Evolutionary conservation across 2,329 filamentous ascomycete species (phyloP), one percentile per base, ranked within the genome.

Genomic region (Fusarium neocosmosporiellum): DNA sequence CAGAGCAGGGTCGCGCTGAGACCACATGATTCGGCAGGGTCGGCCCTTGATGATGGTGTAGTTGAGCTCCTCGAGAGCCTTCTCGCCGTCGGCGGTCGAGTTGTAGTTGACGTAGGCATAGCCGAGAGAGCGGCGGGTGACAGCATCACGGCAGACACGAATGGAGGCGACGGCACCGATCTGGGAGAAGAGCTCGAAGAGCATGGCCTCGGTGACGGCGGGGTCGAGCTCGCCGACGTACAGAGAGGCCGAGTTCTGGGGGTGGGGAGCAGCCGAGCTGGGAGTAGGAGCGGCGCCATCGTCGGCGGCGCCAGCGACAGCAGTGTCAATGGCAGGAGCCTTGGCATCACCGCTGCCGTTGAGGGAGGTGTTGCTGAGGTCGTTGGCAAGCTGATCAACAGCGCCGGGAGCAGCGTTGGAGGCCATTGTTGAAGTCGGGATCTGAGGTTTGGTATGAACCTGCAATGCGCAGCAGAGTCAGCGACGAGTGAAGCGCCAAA

Each of bases 71-170:
- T 99, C 96, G 71, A 99, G 92, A 80, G 96, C 96, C 86, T 97
- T 97, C 89, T 99, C 96, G 80, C 96, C 96, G 83, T 99, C 96
- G 72, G 91, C 85, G 72, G 95, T 97, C 84, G 94, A 96, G 89
- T 98, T 99, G 91, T 98, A 99, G 91, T 99, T 99, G 86, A 99
- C 96, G 85, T 99, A 99, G 85, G 96, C 96, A 85, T 99, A 99
- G 78, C 96, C 96, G 77, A 99, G 94, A 75, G 96, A 99, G 85
- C 96, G 96, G 84, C 96, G 95, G 81, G 96, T 98, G 82, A 99
- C 95, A 73, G 96, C 96, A 82, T 99, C 96, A 87, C 96, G 96
- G 91, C 96, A 99, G 83, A 99, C 96, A 90, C 96, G 96, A 85
- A 99, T 99, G 71, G 96, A 99, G 77, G 96, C 96, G 80, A 99